phyloP scores from a whole-genome alignment of 495 filamentous ascomycete species.

The Cercophora scortea region DNA sequence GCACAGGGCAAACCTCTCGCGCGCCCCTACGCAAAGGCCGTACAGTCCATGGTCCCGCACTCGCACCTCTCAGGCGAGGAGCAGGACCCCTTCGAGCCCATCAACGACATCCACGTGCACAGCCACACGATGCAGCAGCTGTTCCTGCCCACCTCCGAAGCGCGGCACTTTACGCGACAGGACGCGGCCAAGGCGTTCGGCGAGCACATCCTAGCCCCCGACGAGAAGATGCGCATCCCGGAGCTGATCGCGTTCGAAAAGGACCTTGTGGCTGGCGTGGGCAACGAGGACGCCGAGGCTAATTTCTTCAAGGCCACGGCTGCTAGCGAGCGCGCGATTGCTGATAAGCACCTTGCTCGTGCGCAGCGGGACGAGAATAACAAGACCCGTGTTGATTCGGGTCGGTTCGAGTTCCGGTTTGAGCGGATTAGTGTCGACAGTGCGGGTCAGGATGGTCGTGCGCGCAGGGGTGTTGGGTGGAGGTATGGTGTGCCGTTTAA shows the following conservation, averaged over 20 bases:
- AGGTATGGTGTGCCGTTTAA: constrained; percentile 43
- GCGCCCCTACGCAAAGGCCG: constrained; percentile 62
- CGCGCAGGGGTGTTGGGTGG: constrained; percentile 50
- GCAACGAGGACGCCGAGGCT: constrained; percentile 27
- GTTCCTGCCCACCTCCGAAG: constrained; percentile 86
- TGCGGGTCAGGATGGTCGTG: constrained; percentile 40
- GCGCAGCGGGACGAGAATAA: constrained; percentile 30
- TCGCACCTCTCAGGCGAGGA: constrained; percentile 7
- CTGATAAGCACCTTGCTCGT: constrained; percentile 33
- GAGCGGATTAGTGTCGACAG: constrained; percentile 48
- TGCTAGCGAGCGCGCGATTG: constrained; percentile 24
- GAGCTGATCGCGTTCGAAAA: constrained; percentile 63
- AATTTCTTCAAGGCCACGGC: constrained; percentile 19
- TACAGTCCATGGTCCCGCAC: constrained; percentile 75
- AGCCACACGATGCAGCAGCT: constrained; percentile 71
- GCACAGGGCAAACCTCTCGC: constrained; percentile 69
- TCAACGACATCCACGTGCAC: constrained; percentile 87
- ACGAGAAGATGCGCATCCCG: constrained; percentile 81
- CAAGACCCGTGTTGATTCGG: constrained; percentile 37
- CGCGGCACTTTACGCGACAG: constrained; percentile 75
- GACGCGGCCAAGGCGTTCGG: constrained; percentile 86
- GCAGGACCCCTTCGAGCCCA: constrained; percentile 60
- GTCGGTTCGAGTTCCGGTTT: constrained; percentile 74
- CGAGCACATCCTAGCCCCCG: constrained; percentile 64
- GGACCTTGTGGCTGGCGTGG: constrained; percentile 21